phyloP scores from a whole-genome alignment of 2,329 filamentous ascomycete species.

The Aspergillus nomiae region DNA sequence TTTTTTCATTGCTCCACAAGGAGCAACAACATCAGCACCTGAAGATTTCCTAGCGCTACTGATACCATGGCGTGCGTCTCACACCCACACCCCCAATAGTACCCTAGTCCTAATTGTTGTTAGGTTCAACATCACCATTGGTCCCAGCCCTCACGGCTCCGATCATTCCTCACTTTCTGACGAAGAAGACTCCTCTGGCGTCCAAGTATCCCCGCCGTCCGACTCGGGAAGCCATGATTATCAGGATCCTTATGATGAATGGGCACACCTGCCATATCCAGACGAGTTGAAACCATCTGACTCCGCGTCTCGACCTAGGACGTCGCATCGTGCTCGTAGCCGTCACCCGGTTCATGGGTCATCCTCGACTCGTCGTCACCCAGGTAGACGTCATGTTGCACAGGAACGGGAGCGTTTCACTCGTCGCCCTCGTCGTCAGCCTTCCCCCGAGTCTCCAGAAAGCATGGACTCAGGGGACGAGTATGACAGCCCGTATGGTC shows the following conservation, averaged over 20 bases:
- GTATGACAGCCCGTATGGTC: conserved; percentile 53
- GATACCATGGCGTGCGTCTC: conserved; percentile 24
- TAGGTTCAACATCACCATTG: conserved; percentile 49
- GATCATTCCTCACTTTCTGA: conserved; percentile 43
- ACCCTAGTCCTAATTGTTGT: conserved; percentile 13
- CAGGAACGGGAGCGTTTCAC: conserved; percentile 39
- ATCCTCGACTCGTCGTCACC: conserved; percentile 41
- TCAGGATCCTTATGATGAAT: conserved; percentile 40
- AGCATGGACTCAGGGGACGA: conserved; percentile 68
- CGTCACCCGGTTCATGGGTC: conserved; percentile 41
- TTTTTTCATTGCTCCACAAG: not conserved
- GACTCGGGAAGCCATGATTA: conserved; percentile 44
- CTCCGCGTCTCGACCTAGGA: conserved; percentile 47
- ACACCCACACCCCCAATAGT: conserved; percentile 1
- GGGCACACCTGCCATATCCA: conserved; percentile 44
- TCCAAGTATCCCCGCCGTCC: conserved; percentile 46
- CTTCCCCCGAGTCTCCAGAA: conserved; percentile 57
- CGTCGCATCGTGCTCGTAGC: conserved; percentile 38
- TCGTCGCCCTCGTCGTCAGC: conserved; percentile 46
- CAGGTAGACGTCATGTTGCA: conserved; percentile 38
- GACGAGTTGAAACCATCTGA: conserved; percentile 52
- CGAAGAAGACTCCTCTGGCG: conserved; percentile 49
- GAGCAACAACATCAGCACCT: not conserved
- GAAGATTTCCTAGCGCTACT: not conserved
- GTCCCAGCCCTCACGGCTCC: conserved; percentile 40